phyloP scores from a whole-genome alignment of 139 green algal genomes.

The Closterium sp. region DNA sequence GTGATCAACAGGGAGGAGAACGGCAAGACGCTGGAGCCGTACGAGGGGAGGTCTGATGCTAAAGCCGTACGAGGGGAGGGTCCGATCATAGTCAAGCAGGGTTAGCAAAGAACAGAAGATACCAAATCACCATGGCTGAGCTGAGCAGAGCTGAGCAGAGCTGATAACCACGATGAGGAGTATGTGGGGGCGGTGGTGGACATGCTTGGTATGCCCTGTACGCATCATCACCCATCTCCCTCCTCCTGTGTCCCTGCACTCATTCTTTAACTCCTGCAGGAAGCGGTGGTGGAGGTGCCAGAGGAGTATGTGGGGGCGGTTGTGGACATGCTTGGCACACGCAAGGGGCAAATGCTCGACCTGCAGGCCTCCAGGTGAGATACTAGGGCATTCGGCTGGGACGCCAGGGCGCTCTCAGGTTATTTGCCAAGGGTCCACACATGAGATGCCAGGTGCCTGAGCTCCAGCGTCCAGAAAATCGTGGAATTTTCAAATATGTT shows the following conservation, averaged over 20 bases:
- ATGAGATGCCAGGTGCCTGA: neutral
- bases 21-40: conserved; percentile 83
- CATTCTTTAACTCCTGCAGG: too few relatives aligned
- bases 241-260: too few relatives aligned
- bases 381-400: neutral
- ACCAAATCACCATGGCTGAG: too few relatives aligned
- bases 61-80: conserved; percentile 14
- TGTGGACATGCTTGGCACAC: conserved; percentile 87
- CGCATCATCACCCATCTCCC: conserved; percentile 52
- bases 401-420: neutral
- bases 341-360: conserved; percentile 93
- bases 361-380: conserved; percentile 60
- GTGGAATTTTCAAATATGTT: too few relatives aligned
- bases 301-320: conserved; percentile 71
- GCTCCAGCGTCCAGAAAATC: neutral
- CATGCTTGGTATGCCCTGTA: conserved; percentile 86
- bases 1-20: conserved; percentile 83
- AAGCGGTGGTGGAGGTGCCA: conserved; percentile 64
- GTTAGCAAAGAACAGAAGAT: too few relatives aligned
- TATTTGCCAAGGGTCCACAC: neutral
- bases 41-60: conserved; percentile 64
- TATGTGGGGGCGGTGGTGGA: conserved; percentile 77
- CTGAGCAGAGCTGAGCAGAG: too few relatives aligned
- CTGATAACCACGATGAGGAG: too few relatives aligned
- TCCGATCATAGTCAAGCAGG: too few relatives aligned